A percentile compares a stretch with the other conserved stretches of the same genome.
phyloP scores from a whole-genome alignment of 2,329 filamentous ascomycete species.

The Ascochyta koolunga region DNA sequence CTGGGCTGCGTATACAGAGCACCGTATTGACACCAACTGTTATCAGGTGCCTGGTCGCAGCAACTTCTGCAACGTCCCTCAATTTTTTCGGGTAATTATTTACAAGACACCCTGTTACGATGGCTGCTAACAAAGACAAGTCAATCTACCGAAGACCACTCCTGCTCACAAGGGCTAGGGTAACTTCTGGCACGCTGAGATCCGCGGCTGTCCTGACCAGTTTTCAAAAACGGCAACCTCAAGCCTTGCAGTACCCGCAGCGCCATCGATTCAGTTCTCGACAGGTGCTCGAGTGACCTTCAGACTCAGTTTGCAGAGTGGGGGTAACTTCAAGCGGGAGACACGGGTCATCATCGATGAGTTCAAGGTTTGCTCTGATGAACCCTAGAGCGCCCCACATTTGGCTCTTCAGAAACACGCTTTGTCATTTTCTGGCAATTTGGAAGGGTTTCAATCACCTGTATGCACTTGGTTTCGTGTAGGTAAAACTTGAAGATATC shows the following conservation, averaged over 20 bases:
- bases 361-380: background rate
- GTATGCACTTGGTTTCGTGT: too few relatives aligned
- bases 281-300: background rate
- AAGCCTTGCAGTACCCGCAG: background rate
- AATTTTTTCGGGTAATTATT: background rate
- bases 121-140: background rate
- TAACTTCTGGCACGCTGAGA: background rate
- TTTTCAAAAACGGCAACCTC: background rate
- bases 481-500: too few relatives aligned
- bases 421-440: too few relatives aligned
- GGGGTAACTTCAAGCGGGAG: background rate
- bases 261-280: background rate
- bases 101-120: background rate
- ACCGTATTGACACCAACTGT: background rate
- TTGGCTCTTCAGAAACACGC: too few relatives aligned
- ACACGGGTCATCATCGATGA: constrained; percentile 2
- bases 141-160: background rate
- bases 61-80: background rate
- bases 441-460: too few relatives aligned
- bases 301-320: background rate
- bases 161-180: background rate
- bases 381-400: background rate
- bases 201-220: background rate
- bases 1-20: background rate
- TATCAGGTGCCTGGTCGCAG: background rate